These are phyloP conservation scores for Pleurotus tuber-regium DNA, from an alignment of 768 basidiomycete genomes.

Conservation along the genomic window DNA sequence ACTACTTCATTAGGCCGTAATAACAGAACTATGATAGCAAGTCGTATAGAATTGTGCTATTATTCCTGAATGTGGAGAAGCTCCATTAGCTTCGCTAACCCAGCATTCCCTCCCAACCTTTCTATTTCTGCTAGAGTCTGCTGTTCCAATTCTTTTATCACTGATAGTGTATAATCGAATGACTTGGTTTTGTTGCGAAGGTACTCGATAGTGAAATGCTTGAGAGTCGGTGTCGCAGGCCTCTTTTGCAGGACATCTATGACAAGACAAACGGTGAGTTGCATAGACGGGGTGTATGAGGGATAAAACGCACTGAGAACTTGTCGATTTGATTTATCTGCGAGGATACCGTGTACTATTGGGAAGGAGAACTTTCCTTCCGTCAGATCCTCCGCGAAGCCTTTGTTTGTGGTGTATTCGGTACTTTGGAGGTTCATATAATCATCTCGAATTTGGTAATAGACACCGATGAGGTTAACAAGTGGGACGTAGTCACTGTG, in stretches of 20 bases:
- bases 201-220: conserved; percentile 77
- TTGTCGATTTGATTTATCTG: conserved; percentile 72
- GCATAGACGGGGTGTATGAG: neutral
- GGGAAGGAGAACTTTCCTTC: conserved; percentile 99
- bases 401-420: conserved; percentile 84
- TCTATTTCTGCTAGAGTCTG: conserved; percentile 70
- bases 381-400: conserved; percentile 90
- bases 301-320: conserved; percentile 71
- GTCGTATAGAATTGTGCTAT: too few species aligned
- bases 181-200: conserved; percentile 75
- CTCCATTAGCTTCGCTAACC: conserved; percentile 57
- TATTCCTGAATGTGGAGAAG: conserved; percentile 41
- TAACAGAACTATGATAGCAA: too few species aligned
- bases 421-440: conserved; percentile 92
- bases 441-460: conserved; percentile 96
- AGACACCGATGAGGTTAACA: conserved; percentile 92
- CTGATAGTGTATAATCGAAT: conserved; percentile 81
- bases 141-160: conserved; percentile 61
- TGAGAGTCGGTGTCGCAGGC: conserved; percentile 77
- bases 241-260: conserved; percentile 88
- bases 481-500: conserved; percentile 86
- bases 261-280: neutral
- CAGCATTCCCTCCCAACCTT: conserved; percentile 73
- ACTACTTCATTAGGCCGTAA: too few species aligned
- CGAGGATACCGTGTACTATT: conserved; percentile 84